phyloP scores from a whole-genome alignment of 2,329 filamentous ascomycete genomes.

The Aspergillus spinulosporus region DNA sequence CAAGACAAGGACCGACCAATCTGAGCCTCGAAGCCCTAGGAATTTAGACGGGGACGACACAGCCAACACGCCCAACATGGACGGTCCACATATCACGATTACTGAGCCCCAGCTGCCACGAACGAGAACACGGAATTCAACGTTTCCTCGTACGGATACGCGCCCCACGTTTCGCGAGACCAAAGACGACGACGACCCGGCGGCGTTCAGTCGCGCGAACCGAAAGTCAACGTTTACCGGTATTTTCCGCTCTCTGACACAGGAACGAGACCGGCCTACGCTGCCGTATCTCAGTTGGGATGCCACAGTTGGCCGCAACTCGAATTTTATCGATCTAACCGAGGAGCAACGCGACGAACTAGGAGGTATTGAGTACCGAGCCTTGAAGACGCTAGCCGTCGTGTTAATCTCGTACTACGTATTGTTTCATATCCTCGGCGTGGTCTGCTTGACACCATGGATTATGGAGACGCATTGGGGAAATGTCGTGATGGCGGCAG shows the following conservation, averaged over 20 bases:
- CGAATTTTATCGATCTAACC: slow-evolving; percentile 81
- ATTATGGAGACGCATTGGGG: slow-evolving; percentile 68
- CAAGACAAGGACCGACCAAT: slow-evolving; percentile 28
- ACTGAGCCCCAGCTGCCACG: slow-evolving; percentile 46
- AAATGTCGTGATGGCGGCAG: slow-evolving; percentile 60
- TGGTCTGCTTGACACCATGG: slow-evolving; percentile 76
- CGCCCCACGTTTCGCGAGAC: slow-evolving; percentile 36
- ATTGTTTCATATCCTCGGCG: slow-evolving; percentile 75
- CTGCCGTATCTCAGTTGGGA: slow-evolving; percentile 94
- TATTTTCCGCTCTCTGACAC: slow-evolving; percentile 39
- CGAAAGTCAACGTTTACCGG: slow-evolving; percentile 34
- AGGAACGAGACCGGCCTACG: slow-evolving; percentile 46
- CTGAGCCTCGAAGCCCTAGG: slow-evolving; percentile 20
- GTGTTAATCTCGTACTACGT: slow-evolving; percentile 79
- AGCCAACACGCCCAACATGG: slow-evolving; percentile 20
- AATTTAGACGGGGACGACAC: slow-evolving; percentile 4
- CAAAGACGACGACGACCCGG: slow-evolving; percentile 30
- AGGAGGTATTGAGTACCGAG: slow-evolving; percentile 93
- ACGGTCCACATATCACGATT: slow-evolving; percentile 48
- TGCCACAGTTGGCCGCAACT: slow-evolving; percentile 89
- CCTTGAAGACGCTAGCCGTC: slow-evolving; percentile 78
- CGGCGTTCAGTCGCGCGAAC: slow-evolving; percentile 28
- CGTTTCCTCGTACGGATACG: slow-evolving; percentile 42
- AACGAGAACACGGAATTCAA: slow-evolving; percentile 36
- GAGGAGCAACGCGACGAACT: slow-evolving; percentile 92